These are phyloP conservation scores for Xanthoconium purpureum DNA, from an alignment of 768 basidiomycete genomes.

Conservation along the genomic window DNA sequence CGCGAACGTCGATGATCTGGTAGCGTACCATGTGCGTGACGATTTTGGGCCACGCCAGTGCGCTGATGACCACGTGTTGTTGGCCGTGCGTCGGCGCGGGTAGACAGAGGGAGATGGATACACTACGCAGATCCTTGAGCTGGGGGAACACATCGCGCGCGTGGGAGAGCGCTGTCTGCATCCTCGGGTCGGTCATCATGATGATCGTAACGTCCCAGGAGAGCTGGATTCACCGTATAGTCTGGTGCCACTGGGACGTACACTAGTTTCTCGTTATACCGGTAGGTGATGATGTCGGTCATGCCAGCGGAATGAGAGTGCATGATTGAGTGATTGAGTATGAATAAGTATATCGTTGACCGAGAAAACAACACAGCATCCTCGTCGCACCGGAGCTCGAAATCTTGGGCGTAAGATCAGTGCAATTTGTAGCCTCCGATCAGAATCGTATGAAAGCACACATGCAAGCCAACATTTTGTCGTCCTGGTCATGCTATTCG, in stretches of 20 bases:
- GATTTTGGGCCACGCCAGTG: not conserved
- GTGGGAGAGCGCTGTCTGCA: constrained; percentile 48
- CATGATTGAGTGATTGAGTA: too few species aligned
- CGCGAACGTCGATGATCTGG: too few species aligned
- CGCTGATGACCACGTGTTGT: constrained; percentile 48
- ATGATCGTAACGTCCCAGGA: too few species aligned
- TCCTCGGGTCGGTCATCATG: not conserved
- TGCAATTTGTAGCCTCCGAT: not conserved
- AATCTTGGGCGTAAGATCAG: too few species aligned
- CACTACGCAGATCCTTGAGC: constrained; percentile 36
- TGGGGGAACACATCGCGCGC: constrained; percentile 49
- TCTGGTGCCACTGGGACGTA: constrained; percentile 46
- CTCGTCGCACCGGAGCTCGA: too few species aligned
- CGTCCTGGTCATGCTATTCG: not conserved
- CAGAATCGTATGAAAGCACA: not conserved
- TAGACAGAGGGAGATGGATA: constrained; percentile 45
- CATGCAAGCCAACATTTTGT: not conserved
- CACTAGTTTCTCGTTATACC: constrained; percentile 40
- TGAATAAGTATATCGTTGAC: too few species aligned
- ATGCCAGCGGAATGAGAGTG: not conserved
- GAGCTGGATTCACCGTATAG: constrained; percentile 39
- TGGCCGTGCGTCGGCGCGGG: constrained; percentile 30
- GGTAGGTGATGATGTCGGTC: constrained; percentile 50
- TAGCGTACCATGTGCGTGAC: too few species aligned
- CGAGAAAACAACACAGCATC: too few species aligned